These are phyloP conservation scores for Talaromyces sp. DNA, from an alignment of 2,329 filamentous ascomycete genomes.

Conservation along the genomic window DNA sequence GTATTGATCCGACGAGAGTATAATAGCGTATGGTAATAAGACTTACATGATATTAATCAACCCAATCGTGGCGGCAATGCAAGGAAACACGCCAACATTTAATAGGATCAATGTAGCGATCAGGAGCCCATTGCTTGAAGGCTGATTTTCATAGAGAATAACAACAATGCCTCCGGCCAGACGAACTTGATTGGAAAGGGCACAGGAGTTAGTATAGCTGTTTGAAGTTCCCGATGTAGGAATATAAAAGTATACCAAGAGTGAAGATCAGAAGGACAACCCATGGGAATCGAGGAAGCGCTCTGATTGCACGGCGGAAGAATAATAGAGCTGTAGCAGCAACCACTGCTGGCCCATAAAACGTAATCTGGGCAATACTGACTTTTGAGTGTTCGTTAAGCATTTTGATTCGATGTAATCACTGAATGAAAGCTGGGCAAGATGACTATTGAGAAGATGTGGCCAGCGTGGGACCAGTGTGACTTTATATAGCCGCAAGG, in stretches of 20 bases:
- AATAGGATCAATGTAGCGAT: constrained; percentile 25
- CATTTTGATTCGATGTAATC: constrained; percentile 18
- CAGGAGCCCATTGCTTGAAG: constrained; percentile 21
- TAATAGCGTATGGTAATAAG: not conserved
- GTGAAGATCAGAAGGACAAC: constrained; percentile 26
- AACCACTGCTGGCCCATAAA: constrained; percentile 24
- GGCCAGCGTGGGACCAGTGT: too few species aligned
- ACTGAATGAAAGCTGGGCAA: not conserved
- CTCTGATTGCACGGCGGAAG: constrained; percentile 20
- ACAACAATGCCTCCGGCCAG: constrained; percentile 24
- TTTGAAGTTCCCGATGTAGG: not conserved
- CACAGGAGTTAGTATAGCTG: not conserved
- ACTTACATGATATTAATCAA: constrained; percentile 28
- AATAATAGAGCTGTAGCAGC: constrained; percentile 21
- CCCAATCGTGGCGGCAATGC: constrained; percentile 28
- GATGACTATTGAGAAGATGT: not conserved
- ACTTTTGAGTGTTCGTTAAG: constrained; percentile 25
- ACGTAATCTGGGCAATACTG: constrained; percentile 26
- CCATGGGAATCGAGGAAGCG: constrained; percentile 26
- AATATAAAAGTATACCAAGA: constrained; percentile 19
- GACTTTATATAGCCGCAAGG: not conserved
- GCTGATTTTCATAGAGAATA: constrained; percentile 23
- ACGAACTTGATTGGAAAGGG: constrained; percentile 20
- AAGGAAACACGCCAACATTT: constrained; percentile 28
- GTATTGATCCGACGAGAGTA: not conserved